Percentiles rank a stretch among this genome's conserved stretches.
These are phyloP conservation scores for Yamadazyma nakazawae DNA, from an alignment of 805 yeast genomes.

Conservation along the genomic window DNA sequence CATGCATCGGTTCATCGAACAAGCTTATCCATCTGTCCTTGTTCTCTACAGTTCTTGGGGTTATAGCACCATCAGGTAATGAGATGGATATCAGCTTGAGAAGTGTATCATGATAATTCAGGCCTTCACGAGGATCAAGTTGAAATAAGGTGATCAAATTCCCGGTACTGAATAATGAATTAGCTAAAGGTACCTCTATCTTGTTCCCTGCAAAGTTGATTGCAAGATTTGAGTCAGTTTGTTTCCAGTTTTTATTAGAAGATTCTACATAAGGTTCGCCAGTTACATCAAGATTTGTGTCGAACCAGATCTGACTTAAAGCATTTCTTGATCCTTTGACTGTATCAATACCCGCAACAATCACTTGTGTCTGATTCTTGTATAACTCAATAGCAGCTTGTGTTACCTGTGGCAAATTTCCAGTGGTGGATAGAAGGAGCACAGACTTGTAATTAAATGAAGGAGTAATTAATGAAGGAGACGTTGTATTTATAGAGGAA, in stretches of 20 bases:
- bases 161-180: conserved; percentile 37
- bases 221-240: conserved; percentile 21
- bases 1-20: conserved; percentile 26
- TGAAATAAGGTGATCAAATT: conserved; percentile 35
- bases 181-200: conserved; percentile 32
- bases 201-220: conserved; percentile 11
- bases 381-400: conserved; percentile 25
- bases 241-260: conserved; percentile 34
- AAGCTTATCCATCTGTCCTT: conserved; percentile 36
- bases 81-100: conserved; percentile 4
- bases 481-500: neutral
- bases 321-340: conserved; percentile 33
- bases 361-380: conserved; percentile 29
- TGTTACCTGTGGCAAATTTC: conserved; percentile 28
- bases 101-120: conserved; percentile 3
- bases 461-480: neutral
- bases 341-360: conserved; percentile 41
- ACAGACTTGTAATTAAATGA: conserved; percentile 26
- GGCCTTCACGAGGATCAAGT: conserved; percentile 19
- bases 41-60: neutral
- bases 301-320: conserved; percentile 38
- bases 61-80: conserved; percentile 1
- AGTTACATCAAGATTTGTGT: conserved; percentile 19
- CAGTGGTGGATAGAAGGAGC: conserved; percentile 35
- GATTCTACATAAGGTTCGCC: conserved; percentile 20